Base-by-base conservation (phyloP, 768 basidiomycete species). In the Thelephora ganbajun region DNA sequence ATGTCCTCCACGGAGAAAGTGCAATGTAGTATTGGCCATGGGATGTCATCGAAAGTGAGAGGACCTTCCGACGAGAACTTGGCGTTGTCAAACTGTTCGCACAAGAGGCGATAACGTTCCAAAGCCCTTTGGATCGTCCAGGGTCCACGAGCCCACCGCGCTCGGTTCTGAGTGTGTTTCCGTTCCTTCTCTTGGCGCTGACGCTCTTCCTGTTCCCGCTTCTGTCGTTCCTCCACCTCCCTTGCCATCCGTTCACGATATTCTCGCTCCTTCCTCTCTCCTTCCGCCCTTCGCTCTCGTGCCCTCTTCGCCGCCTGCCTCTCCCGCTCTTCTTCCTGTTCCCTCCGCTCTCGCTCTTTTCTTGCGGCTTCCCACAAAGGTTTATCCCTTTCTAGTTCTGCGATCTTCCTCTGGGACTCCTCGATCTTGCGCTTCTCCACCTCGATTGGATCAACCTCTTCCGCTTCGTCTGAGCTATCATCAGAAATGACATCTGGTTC, bases 111-210 rank as follows among this genome's bases (percentile, higher is more conserved):
- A 63, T 83, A 90, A 23, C 79, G 73, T 54, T 87, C 83, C 23
- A 88, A 63, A 4, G 87, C 88, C 42, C 81, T 71, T 48, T 69
- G 66, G 7, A 66, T 59, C 2, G 75, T 79, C 84, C 87, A 90
- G 0, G 62, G 63, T 1, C 79, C 80, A 16, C 65, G 66, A 14
- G 69, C 64, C 79, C 78, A 84, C 45, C 66, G 61, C 44, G 72
- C 55, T 11, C 56, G 69, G 37, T 72, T 69, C 47, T 75, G 69
- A 22, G 39, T 18, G 16, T 22, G 39, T 22, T 41, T 41, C 14
- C 39, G 16, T 14, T 41, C 39, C 47, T 74, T 71, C 44, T 64
- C 65, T n/a, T 63, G 68, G 26, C 59, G 63, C 26, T 66, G 65
- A 48, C 67, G 62, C 34, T 67, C 67, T 49, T 69, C 64, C 43